phyloP scores from a whole-genome alignment of 176 grass and related monocot species.

The Oryza rufipogon region DNA sequence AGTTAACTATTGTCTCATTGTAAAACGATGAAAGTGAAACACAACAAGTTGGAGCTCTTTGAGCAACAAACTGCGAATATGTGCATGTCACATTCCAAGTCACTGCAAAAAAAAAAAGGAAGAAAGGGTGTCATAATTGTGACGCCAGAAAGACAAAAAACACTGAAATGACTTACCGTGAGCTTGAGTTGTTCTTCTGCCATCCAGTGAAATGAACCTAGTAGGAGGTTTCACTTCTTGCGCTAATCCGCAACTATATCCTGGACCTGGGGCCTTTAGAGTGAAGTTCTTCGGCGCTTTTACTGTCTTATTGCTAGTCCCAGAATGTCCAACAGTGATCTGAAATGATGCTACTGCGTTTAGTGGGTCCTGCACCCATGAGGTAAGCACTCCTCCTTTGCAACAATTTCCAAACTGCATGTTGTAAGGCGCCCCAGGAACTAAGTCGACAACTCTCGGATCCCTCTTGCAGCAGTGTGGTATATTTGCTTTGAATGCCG shows the following conservation, averaged over 20 bases:
- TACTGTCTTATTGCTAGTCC: slow-evolving; percentile 75
- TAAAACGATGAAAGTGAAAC: slow-evolving; percentile 82
- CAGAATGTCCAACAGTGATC: slow-evolving; percentile 65
- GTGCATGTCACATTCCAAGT: slow-evolving; percentile 82
- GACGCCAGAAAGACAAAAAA: neutral
- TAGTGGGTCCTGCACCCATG: slow-evolving; percentile 65
- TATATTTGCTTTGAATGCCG: slow-evolving; percentile 61
- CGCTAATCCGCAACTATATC: slow-evolving; percentile 66
- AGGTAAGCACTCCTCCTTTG: slow-evolving; percentile 73
- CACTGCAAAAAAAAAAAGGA: slow-evolving; percentile 53
- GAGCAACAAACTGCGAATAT: slow-evolving; percentile 77
- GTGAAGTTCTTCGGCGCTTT: slow-evolving; percentile 58
- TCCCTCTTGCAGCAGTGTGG: slow-evolving; percentile 72
- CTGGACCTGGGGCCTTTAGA: slow-evolving; percentile 60
- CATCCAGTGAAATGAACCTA: slow-evolving; percentile 63
- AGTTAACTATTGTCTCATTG: slow-evolving; percentile 71
- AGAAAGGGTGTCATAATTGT: neutral
- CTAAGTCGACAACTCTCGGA: slow-evolving; percentile 63
- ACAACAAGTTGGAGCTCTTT: slow-evolving; percentile 70
- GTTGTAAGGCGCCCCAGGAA: slow-evolving; percentile 60
- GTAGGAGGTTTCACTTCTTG: slow-evolving; percentile 57
- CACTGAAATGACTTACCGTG: slow-evolving; percentile 47
- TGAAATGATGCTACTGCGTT: slow-evolving; percentile 66
- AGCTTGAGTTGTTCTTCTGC: slow-evolving; percentile 70
- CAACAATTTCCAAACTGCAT: slow-evolving; percentile 74